Percentiles rank a stretch among this genome's conserved stretches.
These are phyloP conservation scores for Incumbomyces delicatus DNA, from an alignment of 2,329 filamentous ascomycete genomes.

Conservation along the genomic window DNA sequence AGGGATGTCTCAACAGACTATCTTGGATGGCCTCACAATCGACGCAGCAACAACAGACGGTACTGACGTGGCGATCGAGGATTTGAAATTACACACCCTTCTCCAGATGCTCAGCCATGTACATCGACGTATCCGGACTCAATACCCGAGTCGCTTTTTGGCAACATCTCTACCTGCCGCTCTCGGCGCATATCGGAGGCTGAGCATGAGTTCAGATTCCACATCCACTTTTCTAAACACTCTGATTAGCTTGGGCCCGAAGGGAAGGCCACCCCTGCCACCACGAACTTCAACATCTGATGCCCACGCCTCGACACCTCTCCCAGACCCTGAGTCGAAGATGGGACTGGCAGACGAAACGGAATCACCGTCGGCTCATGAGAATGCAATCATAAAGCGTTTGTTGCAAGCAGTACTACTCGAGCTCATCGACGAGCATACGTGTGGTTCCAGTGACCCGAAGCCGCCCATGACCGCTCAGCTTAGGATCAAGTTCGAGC, in stretches of 20 bases:
- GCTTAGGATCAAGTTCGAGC: conserved; percentile 49
- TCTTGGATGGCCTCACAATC: neutral
- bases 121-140: conserved; percentile 53
- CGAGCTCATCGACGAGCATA: conserved; percentile 52
- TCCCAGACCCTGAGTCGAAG: conserved; percentile 51
- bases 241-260: conserved; percentile 47
- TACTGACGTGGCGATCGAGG: conserved; percentile 30
- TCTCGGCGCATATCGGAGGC: conserved; percentile 48
- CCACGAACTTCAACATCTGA: conserved; percentile 46
- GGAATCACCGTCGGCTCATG: conserved; percentile 27
- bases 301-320: conserved; percentile 17
- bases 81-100: conserved; percentile 40
- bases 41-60: conserved; percentile 13
- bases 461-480: conserved; percentile 26
- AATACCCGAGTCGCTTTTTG: conserved; percentile 54
- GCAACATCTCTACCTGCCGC: conserved; percentile 55
- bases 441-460: neutral
- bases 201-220: conserved; percentile 44
- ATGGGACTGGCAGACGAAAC: conserved; percentile 23
- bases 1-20: conserved; percentile 14
- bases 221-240: conserved; percentile 49
- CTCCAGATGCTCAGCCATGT: conserved; percentile 46
- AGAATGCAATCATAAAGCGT: conserved; percentile 42
- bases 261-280: conserved; percentile 50
- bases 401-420: conserved; percentile 54